Percentiles rank a stretch among this genome's conserved stretches.
phyloP scores from a whole-genome alignment of 1,284 basidiomycete species.

The Leccinum variabile region DNA sequence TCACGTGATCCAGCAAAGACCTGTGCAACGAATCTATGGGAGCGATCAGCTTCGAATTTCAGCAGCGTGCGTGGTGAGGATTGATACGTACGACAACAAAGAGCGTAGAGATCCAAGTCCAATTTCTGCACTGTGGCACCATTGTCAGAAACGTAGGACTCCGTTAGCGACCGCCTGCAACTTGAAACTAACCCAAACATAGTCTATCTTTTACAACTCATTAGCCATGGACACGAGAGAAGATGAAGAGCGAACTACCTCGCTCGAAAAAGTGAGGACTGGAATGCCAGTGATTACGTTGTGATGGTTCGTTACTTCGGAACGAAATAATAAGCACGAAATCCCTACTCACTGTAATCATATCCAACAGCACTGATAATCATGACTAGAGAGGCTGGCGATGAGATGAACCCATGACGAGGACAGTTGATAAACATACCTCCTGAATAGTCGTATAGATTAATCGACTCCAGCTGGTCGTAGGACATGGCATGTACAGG shows the following conservation, averaged over 20 bases:
- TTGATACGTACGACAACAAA: slow-evolving; percentile 17
- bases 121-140: slow-evolving; percentile 11
- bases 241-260: not conserved
- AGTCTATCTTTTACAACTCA: not conserved
- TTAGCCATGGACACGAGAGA: not conserved
- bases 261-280: slow-evolving; percentile 7
- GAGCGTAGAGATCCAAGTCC: slow-evolving; percentile 18
- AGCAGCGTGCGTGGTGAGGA: too few species aligned
- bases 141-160: not conserved
- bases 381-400: not conserved
- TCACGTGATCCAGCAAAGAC: slow-evolving; percentile 16
- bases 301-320: not conserved
- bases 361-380: not conserved
- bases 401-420: not conserved
- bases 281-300: not conserved
- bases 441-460: not conserved
- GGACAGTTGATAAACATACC: not conserved
- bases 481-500: not conserved
- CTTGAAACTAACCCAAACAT: slow-evolving; percentile 15
- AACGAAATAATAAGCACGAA: not conserved
- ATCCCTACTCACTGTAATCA: slow-evolving; percentile 2
- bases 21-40: slow-evolving; percentile 21
- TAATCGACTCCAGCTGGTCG: not conserved
- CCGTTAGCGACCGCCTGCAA: not conserved
- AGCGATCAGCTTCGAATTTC: not conserved